phyloP scores from a whole-genome alignment of 352 stramenopile species.

The Achlya hypogyna region DNA sequence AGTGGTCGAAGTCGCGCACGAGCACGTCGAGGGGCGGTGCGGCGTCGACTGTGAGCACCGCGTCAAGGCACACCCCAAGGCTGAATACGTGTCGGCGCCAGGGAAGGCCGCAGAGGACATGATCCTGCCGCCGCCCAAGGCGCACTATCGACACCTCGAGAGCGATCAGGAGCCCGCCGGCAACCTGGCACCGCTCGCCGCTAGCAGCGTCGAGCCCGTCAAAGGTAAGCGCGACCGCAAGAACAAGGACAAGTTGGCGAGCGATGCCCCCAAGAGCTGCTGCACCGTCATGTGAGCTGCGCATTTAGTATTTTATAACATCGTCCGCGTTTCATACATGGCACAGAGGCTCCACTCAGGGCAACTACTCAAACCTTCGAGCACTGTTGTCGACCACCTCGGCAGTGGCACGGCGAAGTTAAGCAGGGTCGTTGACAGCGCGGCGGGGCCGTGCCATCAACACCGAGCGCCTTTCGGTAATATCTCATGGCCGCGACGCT shows the following conservation, averaged over 20 bases:
- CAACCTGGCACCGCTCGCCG: neutral
- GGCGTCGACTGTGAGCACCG: conserved; percentile 21
- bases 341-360: too few relatives aligned
- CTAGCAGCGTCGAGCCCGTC: neutral
- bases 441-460: too few relatives aligned
- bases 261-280: conserved; percentile 1
- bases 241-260: neutral
- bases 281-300: conserved; percentile 13
- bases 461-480: too few relatives aligned
- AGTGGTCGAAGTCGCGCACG: conserved; percentile 52
- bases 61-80: neutral
- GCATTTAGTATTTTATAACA: too few relatives aligned
- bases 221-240: neutral
- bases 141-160: neutral
- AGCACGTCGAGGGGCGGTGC: conserved; percentile 53
- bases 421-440: too few relatives aligned
- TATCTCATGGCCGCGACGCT: too few relatives aligned
- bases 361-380: too few relatives aligned
- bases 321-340: too few relatives aligned
- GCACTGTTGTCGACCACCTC: too few relatives aligned
- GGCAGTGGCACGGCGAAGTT: too few relatives aligned
- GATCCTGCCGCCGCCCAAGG: neutral
- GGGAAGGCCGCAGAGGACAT: neutral
- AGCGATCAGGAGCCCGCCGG: neutral
- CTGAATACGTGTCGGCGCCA: neutral